Evolutionary conservation across 345 rosid genomes (phyloP), one percentile per base, ranked within the genome.

Genomic region (Bruguiera gymnorhiza): DNA sequence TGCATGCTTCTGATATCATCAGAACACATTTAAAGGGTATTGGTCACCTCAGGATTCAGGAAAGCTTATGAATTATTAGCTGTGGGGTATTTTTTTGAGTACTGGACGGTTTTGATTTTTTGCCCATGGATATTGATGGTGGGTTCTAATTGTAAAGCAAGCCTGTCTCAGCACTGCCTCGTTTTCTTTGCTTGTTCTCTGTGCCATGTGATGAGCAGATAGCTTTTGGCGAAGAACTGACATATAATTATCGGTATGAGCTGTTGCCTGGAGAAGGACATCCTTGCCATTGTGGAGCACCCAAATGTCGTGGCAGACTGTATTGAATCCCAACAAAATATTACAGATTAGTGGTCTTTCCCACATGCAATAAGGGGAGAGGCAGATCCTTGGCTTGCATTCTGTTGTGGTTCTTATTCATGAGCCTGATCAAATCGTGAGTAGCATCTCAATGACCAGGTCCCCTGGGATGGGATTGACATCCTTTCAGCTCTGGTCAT

Each of bases 181-280:
- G 37, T 61, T 66, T 62, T 15, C 63, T 76, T 60, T 34, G 32
- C 43, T 62, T 54, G 63, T 56, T 55, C 63, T 48, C 1, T 55
- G 59, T 8, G 32, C 55, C 56, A 11, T 65, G 24, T 37, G 16
- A 46, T 70, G 80, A 75, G 81, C 98, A 96, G 99, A 92, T 96
- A 76, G 83, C 92, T 63, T 74, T 67, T 23, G 96, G 99, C 34
- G 98, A 96, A 78, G 99, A 95, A 75, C 77, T 92, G 76, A 88
- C 97, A 1, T 82, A 76, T 30, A 87, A 88, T 79, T 89, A 83
- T 75, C 83, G 78, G 56, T 82, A 77, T 19, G 77, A 86, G 68
- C 73, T 74, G 54, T 78, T 75, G 54, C 73, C 90, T 18, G 95
- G 84, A 70, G 82, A 86, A 72, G 95, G 90, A 50, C 69, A 68